These are phyloP conservation scores for Prinsepia uniflora DNA, from an alignment of 306 rosid species.

Conservation along the genomic window DNA sequence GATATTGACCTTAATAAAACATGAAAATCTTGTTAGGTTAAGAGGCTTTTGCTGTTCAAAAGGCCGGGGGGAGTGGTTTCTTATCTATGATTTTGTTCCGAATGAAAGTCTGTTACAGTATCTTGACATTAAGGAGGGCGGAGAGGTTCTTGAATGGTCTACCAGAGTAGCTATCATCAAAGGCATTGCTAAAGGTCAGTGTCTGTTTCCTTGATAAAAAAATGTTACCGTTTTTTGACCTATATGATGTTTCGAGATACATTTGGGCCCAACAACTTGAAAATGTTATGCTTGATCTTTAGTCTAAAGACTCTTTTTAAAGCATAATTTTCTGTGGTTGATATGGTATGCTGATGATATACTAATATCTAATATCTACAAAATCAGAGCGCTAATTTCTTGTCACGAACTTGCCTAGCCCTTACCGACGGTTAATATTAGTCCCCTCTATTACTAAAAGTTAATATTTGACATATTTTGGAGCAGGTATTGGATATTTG, in stretches of 20 bases:
- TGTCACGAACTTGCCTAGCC: no score
- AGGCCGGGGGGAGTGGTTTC: conserved; percentile 77
- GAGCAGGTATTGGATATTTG: conserved; percentile 66
- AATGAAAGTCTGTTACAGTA: conserved; percentile 61
- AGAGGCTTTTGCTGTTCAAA: conserved; percentile 92
- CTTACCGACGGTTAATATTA: neutral
- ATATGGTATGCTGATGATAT: no score
- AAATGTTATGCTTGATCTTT: no score
- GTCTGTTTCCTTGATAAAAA: neutral
- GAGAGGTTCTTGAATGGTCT: conserved; percentile 66
- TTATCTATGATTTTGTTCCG: conserved; percentile 56
- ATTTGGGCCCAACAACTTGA: no score
- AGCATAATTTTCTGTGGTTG: no score
- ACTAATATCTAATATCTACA: no score
- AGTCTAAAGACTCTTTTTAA: no score
- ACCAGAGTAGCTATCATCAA: conserved; percentile 66
- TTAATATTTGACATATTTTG: conserved; percentile 11
- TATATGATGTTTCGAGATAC: no score
- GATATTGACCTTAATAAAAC: conserved; percentile 57
- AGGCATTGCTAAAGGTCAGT: conserved; percentile 80
- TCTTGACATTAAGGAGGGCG: conserved; percentile 49
- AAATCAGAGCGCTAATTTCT: no score
- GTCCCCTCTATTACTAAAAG: neutral
- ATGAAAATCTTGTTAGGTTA: conserved; percentile 66
- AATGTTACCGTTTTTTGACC: neutral